Evolutionary conservation across 805 yeast genomes (phyloP).

Genomic region (Tetrapisispora taiwanensis): DNA sequence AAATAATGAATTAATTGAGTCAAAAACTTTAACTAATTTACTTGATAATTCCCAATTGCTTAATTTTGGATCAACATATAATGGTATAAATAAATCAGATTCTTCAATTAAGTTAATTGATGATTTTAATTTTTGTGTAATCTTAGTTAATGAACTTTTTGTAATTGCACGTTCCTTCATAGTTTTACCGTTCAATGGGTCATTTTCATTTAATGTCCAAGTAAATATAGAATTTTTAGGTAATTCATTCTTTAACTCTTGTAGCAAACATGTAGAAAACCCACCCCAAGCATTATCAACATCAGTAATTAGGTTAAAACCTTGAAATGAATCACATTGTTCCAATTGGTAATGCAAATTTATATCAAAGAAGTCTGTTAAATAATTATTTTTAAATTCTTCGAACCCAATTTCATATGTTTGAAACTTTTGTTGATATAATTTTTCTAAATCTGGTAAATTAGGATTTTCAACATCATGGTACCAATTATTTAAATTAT

Average conservation of each 20-base stretch:
- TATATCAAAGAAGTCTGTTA: slow-evolving; percentile 47
- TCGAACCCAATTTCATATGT: slow-evolving; percentile 46
- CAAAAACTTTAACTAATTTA: slow-evolving; percentile 14
- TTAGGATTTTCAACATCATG: slow-evolving; percentile 23
- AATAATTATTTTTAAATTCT: slow-evolving; percentile 39
- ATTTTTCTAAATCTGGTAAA: slow-evolving; percentile 22
- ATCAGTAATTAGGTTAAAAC: slow-evolving; percentile 61
- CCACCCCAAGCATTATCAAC: slow-evolving; percentile 83
- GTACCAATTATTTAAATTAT: slow-evolving; percentile 51
- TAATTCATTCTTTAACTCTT: slow-evolving; percentile 58
- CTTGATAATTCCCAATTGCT: slow-evolving; percentile 26
- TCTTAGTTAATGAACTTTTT: slow-evolving; percentile 4
- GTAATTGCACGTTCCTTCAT: slow-evolving; percentile 4
- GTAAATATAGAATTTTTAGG: slow-evolving; percentile 38
- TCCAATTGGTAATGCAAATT: slow-evolving; percentile 57
- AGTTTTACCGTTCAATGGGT: slow-evolving; percentile 13
- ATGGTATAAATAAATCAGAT: slow-evolving; percentile 49
- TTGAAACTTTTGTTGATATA: slow-evolving; percentile 30
- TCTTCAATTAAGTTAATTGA: slow-evolving; percentile 37
- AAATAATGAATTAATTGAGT: slow-evolving; percentile 16
- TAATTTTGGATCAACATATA: slow-evolving; percentile 25
- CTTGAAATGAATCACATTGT: slow-evolving; percentile 62
- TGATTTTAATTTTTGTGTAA: slow-evolving; percentile 37
- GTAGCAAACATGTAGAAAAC: slow-evolving; percentile 42
- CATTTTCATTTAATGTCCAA: slow-evolving; percentile 36